These are phyloP conservation scores for Dendryphion nanum DNA, from an alignment of 2,329 filamentous ascomycete genomes.

Conservation along the genomic window DNA sequence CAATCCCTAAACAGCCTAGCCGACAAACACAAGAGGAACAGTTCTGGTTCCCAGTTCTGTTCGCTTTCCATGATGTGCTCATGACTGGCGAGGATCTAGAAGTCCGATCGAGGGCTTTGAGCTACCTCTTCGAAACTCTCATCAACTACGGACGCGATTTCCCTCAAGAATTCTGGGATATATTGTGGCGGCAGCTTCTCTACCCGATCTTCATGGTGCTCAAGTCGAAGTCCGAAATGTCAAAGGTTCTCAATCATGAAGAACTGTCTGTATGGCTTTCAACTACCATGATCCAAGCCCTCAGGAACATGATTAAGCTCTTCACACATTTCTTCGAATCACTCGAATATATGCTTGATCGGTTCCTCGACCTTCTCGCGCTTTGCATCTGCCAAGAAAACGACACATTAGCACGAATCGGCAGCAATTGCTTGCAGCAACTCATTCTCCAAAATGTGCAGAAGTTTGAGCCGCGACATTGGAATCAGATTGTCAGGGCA, in stretches of 20 bases:
- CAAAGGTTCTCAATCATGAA: slow-evolving; percentile 91
- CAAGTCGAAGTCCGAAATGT: slow-evolving; percentile 94
- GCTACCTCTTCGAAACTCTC: slow-evolving; percentile 94
- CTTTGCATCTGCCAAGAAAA: slow-evolving; percentile 99
- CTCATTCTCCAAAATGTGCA: slow-evolving; percentile 93
- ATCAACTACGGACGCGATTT: slow-evolving; percentile 89
- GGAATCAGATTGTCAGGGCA: slow-evolving; percentile 89
- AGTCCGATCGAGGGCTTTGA: slow-evolving; percentile 82
- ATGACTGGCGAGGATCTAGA: slow-evolving; percentile 99
- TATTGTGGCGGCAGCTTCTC: slow-evolving; percentile 91
- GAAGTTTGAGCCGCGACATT: slow-evolving; percentile 85
- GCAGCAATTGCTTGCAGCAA: slow-evolving; percentile 96
- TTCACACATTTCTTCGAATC: slow-evolving; percentile 99
- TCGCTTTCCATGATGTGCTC: slow-evolving; percentile 96
- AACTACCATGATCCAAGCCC: slow-evolving; percentile 97
- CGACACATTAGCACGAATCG: slow-evolving; percentile 95
- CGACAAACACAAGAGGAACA: slow-evolving; percentile 92
- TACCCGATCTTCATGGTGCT: slow-evolving; percentile 99
- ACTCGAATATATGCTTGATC: slow-evolving; percentile 94
- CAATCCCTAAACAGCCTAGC: slow-evolving; percentile 61
- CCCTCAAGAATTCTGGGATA: slow-evolving; percentile 95
- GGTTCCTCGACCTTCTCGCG: slow-evolving; percentile 91
- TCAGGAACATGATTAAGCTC: slow-evolving; percentile 96
- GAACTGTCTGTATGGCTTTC: slow-evolving; percentile 98
- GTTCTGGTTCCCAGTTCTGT: slow-evolving; percentile 97